These are phyloP conservation scores for Metschnikowia similis DNA, from an alignment of 805 yeast species.

Conservation along the genomic window DNA sequence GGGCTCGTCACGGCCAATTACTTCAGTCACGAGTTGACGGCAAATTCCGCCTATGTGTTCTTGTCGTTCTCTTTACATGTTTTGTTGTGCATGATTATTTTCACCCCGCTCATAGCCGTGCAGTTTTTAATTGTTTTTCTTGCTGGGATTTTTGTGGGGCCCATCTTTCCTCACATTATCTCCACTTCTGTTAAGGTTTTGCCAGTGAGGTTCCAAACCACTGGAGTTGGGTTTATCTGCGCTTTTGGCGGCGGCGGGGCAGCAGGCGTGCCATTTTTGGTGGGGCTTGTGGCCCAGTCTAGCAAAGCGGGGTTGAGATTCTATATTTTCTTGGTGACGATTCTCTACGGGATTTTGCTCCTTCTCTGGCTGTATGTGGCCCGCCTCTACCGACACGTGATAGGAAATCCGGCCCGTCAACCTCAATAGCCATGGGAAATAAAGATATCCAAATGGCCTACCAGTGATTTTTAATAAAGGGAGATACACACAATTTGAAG, in stretches of 20 bases:
- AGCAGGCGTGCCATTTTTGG: constrained; percentile 64
- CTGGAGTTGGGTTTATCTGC: constrained; percentile 70
- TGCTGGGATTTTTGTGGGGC: constrained; percentile 51
- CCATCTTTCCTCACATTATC: constrained; percentile 63
- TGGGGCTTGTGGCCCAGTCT: constrained; percentile 47
- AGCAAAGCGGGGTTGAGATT: constrained; percentile 29
- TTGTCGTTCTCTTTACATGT: constrained; percentile 27
- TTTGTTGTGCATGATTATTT: constrained; percentile 30
- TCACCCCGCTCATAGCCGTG: constrained; percentile 19
- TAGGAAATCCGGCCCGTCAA: not conserved
- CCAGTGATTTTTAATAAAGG: no score
- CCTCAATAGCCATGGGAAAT: not conserved
- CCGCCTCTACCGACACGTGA: not conserved
- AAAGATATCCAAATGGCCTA: no score
- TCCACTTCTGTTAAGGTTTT: constrained; percentile 58
- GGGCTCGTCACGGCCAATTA: constrained; percentile 52
- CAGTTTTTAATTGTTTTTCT: constrained; percentile 35
- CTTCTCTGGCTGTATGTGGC: constrained; percentile 22
- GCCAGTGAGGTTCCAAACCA: constrained; percentile 56
- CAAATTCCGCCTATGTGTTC: constrained; percentile 38
- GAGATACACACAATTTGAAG: no score
- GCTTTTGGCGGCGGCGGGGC: constrained; percentile 83
- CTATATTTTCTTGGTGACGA: constrained; percentile 29
- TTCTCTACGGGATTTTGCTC: constrained; percentile 22
- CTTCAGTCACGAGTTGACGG: constrained; percentile 45